Evolutionary conservation across 441 rosid species (phyloP), one percentile per base, ranked within the genome.

Genomic region (Kokia cookei): DNA sequence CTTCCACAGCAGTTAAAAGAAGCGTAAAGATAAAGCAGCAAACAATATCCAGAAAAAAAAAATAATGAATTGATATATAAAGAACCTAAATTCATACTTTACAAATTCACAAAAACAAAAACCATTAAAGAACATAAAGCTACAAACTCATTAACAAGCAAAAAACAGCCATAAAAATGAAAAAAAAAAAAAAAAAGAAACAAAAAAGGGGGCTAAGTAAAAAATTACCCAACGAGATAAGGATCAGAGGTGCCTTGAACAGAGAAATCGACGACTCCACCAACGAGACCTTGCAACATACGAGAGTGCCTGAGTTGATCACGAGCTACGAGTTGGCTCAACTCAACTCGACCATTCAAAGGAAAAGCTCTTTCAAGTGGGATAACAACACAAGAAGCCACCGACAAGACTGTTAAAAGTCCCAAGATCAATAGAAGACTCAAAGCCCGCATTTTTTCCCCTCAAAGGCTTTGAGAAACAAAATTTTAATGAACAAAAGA

Each of bases 241-340:
- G 96, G 95, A 88, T 95, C 99, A 74, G 99, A 80, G 73, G 96
- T 82, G 73, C 98, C 99, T 76, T 83, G 78, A 70, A 96, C 97
- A 0, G 97, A 71, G 85, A 96, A 91, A 82, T 92, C 87, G 54
- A 91, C 98, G 53, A 88, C 91, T 59, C 98, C 97, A 42, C 86
- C 86, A 45, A 71, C 82, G 59, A 72, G 73, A 64, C 86, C 78
- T 65, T 87, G 89, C 84, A 91, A 86, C 74, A 93, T 83, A 63
- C 94, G 89, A 22, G 91, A 77, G 81, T 87, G 98, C 35, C 99
- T 82, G 70, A 80, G 74, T 50, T 86, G 86, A 84, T 95, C 98
- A 58, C 91, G 83, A 68, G 91, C 93, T 42, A 80, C 78, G 76
- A 90, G 91, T 42, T 83, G 84, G 51, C 81, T 83, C 71, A 89